A percentile compares a stretch with the other conserved stretches of the same genome.
phyloP scores from a whole-genome alignment of 495 filamentous ascomycete species.

The Stereocaulon alpinum region DNA sequence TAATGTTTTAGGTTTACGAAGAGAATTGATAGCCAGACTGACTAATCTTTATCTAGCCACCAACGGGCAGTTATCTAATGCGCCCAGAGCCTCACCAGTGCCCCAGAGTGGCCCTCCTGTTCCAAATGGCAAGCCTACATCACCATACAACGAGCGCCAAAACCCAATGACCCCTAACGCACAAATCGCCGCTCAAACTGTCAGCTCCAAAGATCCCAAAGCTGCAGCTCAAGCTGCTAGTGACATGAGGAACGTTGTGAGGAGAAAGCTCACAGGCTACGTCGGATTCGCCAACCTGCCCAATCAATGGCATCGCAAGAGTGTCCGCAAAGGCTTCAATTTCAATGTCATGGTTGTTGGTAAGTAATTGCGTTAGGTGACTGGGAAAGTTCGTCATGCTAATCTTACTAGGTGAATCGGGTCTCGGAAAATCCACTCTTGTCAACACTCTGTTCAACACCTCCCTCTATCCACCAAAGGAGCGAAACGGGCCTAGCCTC shows the following conservation, averaged over 20 bases:
- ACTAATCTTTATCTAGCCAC: conserved; percentile 30
- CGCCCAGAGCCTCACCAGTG: conserved; percentile 26
- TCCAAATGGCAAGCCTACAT: conserved; percentile 45
- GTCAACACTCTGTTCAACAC: conserved; percentile 99
- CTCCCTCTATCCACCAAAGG: conserved; percentile 95
- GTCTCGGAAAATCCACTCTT: conserved; percentile 95
- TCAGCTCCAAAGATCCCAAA: conserved; percentile 76
- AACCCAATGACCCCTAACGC: conserved; percentile 52
- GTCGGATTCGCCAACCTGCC: conserved; percentile 98
- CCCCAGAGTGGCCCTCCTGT: conserved; percentile 20
- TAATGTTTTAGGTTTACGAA: neutral
- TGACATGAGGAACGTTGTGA: conserved; percentile 94
- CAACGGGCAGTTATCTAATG: conserved; percentile 34
- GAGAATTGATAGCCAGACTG: neutral
- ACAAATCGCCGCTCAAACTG: conserved; percentile 48
- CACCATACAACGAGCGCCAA: conserved; percentile 49
- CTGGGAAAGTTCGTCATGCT: conserved; percentile 16
- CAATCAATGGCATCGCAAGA: conserved; percentile 99
- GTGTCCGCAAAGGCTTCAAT: conserved; percentile 99
- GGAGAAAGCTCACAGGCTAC: conserved; percentile 95
- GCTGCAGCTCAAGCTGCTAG: conserved; percentile 63
- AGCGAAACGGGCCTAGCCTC: conserved; percentile 89
- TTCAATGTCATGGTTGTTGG: conserved; percentile 99
- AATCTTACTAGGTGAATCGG: conserved; percentile 74
- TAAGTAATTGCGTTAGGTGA: conserved; percentile 39